Base-by-base conservation (phyloP, 208 protist species). In the Spongospora subterranea region DNA sequence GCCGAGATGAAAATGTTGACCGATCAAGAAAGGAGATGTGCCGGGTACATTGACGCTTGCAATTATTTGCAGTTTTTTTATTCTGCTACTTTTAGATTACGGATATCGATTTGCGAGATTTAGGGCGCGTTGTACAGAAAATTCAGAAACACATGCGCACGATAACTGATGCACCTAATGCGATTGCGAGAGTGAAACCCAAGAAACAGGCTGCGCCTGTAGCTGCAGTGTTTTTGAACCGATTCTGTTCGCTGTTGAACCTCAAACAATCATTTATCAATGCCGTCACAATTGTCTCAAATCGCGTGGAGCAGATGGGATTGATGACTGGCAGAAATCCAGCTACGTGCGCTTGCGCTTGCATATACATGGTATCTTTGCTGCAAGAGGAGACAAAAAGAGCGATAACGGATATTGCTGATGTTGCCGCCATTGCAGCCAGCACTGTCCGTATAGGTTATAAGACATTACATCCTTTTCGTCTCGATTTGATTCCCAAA, bases 201-300 rank as follows among this genome's bases (percentile, higher is more conserved):
- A 35, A 43, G 40, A 35, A 35, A 20, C 71, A 82, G n/a, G 11
- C n/a, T 35, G 13, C 71, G 11, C 35, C 71, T 20, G 71, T n/a
- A 6, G 71, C n/a, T 45, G 40, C 71, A 20, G 71, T 43, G 6
- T 82, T 45, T n/a, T n/a, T 82, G n/a, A 82, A 82, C 71, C 71
- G 71, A n/a, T 82, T 82, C 71, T 82, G 71, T 82, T 35, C 71
- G 35, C 71, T 82, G 71, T n/a, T 82, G 71, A 82, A 82, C n/a
- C n/a, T 82, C 17, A 82, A 82, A 43, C 71, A 82, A 43, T 39
- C 17, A 6, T 6, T 82, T n/a, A 82, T 82, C n/a, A 82, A 43
- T n/a, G 71, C 71, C 35, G 71, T 82, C 35, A 17, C 71, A 20
- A 82, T n/a, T 13, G n/a, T 82, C 35, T 35, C 40, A 13, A 82